Percentiles rank a stretch among this genome's conserved stretches.
Conservation (phyloP, 2,329 filamentous ascomycete genomes). For the Lasiodiplodia gonubiensis region DNA sequence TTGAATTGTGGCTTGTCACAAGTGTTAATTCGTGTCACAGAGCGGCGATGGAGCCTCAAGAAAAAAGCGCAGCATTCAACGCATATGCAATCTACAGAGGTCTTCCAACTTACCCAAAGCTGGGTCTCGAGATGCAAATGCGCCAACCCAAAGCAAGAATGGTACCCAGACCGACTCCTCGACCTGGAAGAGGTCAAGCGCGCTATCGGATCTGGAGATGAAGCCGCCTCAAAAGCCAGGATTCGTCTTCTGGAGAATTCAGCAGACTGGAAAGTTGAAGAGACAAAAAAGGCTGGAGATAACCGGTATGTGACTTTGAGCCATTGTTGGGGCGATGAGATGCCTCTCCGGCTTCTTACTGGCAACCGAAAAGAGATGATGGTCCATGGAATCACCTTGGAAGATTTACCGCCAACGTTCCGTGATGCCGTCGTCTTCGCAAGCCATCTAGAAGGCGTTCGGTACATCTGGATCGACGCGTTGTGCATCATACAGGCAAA, state of each 20-base stretch:
- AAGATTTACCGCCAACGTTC: constrained; percentile 31
- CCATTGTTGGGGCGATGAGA: constrained; percentile 31
- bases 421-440: constrained; percentile 30
- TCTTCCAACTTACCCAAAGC: constrained; percentile 26
- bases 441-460: constrained; percentile 23
- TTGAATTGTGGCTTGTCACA: not conserved
- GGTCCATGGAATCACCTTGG: constrained; percentile 4
- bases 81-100: constrained; percentile 11
- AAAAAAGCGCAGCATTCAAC: not conserved
- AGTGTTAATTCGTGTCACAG: not conserved
- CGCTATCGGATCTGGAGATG: not conserved
- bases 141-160: constrained; percentile 5
- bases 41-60: not conserved
- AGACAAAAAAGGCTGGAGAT: not conserved
- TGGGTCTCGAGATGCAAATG: constrained; percentile 33
- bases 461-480: constrained; percentile 32
- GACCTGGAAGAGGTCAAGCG: not conserved
- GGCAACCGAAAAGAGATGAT: constrained; percentile 27
- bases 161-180: constrained; percentile 6
- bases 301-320: constrained; percentile 16
- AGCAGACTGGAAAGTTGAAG: constrained; percentile 8
- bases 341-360: constrained; percentile 20
- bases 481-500: constrained; percentile 27
- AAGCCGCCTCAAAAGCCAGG: not conserved
- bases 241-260: constrained; percentile 1